Percentiles rank a stretch among this genome's conserved stretches.
phyloP scores from a whole-genome alignment of 2,329 filamentous ascomycete species.

The Hypoxylon sp. region DNA sequence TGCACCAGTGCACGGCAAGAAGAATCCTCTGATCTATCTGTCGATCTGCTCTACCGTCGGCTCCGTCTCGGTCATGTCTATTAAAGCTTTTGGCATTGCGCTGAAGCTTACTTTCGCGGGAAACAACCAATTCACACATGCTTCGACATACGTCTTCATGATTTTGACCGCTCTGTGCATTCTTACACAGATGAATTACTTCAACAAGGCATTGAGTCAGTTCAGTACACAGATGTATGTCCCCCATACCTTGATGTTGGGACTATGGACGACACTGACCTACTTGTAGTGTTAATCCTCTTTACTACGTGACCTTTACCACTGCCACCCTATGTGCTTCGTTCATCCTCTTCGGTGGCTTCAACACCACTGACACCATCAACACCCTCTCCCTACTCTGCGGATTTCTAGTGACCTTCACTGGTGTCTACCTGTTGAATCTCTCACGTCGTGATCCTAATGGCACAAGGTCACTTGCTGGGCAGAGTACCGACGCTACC shows the following conservation, averaged over 20 bases:
- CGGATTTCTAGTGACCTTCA: conserved; percentile 95
- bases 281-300: conserved; percentile 82
- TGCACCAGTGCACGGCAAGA: conserved; percentile 90
- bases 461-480: conserved; percentile 76
- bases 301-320: conserved; percentile 98
- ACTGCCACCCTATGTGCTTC: conserved; percentile 94
- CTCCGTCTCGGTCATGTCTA: conserved; percentile 98
- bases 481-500: conserved; percentile 79
- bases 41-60: conserved; percentile 98
- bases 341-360: conserved; percentile 95
- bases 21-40: conserved; percentile 95
- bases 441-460: conserved; percentile 94
- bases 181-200: conserved; percentile 99
- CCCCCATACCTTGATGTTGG: neutral
- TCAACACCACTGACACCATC: conserved; percentile 93
- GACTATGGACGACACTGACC: conserved; percentile 48
- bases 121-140: conserved; percentile 94
- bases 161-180: conserved; percentile 95
- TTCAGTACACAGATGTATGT: conserved; percentile 97
- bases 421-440: conserved; percentile 95
- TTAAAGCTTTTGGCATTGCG: conserved; percentile 98
- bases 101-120: conserved; percentile 94
- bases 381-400: conserved; percentile 93
- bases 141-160: conserved; percentile 97
- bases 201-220: conserved; percentile 97